phyloP scores from a whole-genome alignment of 805 yeast genomes.

The Zygoascus biomembranicola region DNA sequence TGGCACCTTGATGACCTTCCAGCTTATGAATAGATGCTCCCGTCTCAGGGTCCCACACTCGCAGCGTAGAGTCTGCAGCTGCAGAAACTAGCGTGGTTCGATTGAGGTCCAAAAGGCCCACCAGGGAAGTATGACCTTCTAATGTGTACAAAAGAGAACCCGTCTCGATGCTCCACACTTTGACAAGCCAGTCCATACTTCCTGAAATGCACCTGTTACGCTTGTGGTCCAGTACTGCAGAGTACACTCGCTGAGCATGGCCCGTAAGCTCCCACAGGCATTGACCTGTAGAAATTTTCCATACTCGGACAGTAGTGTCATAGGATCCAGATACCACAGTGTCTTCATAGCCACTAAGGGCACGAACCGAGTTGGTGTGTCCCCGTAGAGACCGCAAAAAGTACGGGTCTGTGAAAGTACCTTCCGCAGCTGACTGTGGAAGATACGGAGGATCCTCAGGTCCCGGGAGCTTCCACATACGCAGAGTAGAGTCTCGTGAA shows the following conservation, averaged over 20 bases:
- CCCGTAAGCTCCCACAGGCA: conserved; percentile 72
- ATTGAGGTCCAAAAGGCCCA: conserved; percentile 75
- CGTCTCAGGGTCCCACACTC: conserved; percentile 86
- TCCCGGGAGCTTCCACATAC: conserved; percentile 75
- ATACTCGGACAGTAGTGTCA: conserved; percentile 82
- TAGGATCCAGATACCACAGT: conserved; percentile 83
- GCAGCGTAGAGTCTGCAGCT: conserved; percentile 87
- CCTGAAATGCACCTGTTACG: conserved; percentile 83
- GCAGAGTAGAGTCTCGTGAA: conserved; percentile 75
- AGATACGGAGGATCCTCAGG: conserved; percentile 25
- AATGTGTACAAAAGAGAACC: conserved; percentile 63
- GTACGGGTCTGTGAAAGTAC: conserved; percentile 41
- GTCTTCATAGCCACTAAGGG: conserved; percentile 80
- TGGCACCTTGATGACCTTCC: conserved; percentile 74
- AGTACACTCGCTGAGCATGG: conserved; percentile 80
- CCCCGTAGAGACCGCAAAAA: conserved; percentile 64
- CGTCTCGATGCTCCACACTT: conserved; percentile 79
- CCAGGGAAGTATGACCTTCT: conserved; percentile 84
- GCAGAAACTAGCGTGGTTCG: conserved; percentile 79
- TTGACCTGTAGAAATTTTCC: conserved; percentile 73
- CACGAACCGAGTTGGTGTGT: conserved; percentile 73
- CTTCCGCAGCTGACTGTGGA: conserved; percentile 28
- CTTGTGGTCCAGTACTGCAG: conserved; percentile 73
- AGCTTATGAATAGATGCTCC: conserved; percentile 59
- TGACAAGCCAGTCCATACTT: conserved; percentile 79